Evolutionary conservation across 345 rosid species (phyloP), one percentile per base, ranked within the genome.

Genomic region (Isatis tinctoria): DNA sequence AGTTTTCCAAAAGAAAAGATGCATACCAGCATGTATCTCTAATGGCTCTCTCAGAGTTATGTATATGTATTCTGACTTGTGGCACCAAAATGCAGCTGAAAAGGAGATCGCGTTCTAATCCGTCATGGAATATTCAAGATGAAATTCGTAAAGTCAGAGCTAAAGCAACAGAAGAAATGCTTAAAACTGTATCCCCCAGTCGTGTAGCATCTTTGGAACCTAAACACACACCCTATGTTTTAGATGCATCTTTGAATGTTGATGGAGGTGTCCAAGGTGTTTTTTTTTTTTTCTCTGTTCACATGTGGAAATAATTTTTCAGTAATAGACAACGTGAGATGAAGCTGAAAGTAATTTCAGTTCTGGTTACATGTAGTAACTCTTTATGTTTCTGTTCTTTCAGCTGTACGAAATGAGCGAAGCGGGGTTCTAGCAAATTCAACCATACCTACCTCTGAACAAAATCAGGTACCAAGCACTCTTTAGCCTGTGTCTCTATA

Each of bases 81-180:
- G 70, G 60, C 73, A 78, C 70, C 65, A 62, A 17, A 75, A 60
- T 83, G 78, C 84, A 94, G 97, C 74, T 82, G 63, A 84, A 78
- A 74, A 82, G 78, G 79, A 83, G 81, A 69, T 76, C 83, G 43
- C 77, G 83, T 39, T 80, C 86, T 66, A 77, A 79, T 30, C 85
- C 84, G 53, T 82, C 91, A 30, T 90, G 97, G 97, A 92, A 84
- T 81, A 87, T 94, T 79, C 81, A 75, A 12, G 99, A 94, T 74
- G 97, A 92, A 81, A 72, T 94, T 67, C 87, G 97, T 30, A 87
- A 85, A 87, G 92, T 92, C 78, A 88, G 93, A 81, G 90, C 90
- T 44, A 88, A 78, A 72, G 97, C 99, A 79, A 90, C 97, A 24
- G 92, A 94, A 69, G 90, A 88, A 71, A 80, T 92, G 96, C 81